Base-by-base conservation (phyloP, 108 stramenopile species). In the Mediolabrus comicus region DNA sequence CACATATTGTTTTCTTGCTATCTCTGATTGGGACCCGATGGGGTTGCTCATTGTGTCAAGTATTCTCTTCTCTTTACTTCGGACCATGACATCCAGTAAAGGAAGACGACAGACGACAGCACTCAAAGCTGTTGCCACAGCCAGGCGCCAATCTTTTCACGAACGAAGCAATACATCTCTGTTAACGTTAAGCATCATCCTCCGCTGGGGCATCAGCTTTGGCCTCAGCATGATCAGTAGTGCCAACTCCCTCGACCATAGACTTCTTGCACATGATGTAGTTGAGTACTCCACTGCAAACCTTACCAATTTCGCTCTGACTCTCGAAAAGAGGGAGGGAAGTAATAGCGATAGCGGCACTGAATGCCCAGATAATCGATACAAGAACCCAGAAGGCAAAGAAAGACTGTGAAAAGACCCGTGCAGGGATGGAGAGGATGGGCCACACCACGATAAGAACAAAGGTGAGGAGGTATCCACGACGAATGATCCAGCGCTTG, bases 341-440 rank as follows among this genome's bases (percentile, higher is more conserved):
- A 25, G 86, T 82, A 35, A 95, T 87, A 62, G 83, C 64, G 35
- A 91, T 62, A 27, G 92, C 85, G 26, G 94, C 85, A 39, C 86
- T 84, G 52, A 95, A 87, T 46, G 92, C 96, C 96, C 96, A 97
- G 27, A 82, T 74, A 57, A 94, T 87, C 56, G 91, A 81, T n/a
- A 97, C 67, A 35, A 89, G 80, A 32, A 97, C 94, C 96, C 96
- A 97, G 79, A 97, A 95, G 46, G 88, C 76, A 69, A 95, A 97
- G 84, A 94, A 95, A 17, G 57, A 54, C 68, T 82, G 58, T 41
- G 87, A 77, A 71, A 95, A 97, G 0, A 88, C 87, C 14, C 91
- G 88, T 0, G 94, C 94, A 19, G 96, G 92, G 51, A 94, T 67
- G 11, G 92, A 95, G 11, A 91, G 81, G 7, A 95, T 29, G 14